A percentile compares a stretch with the other conserved stretches of the same genome.
phyloP scores from a whole-genome alignment of 495 filamentous ascomycete genomes.

The Halenospora varia region DNA sequence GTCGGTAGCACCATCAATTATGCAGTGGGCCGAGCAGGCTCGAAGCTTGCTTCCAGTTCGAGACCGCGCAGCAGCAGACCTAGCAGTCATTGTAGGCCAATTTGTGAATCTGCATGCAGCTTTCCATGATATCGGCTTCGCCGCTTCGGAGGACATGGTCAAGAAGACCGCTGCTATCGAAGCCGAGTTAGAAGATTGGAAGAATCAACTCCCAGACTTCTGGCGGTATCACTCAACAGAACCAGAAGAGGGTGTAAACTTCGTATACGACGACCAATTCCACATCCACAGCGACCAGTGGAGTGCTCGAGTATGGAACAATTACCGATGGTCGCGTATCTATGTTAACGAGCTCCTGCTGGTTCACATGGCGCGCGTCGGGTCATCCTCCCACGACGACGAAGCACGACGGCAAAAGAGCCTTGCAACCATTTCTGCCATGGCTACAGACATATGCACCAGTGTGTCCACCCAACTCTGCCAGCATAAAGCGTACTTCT shows the following conservation, averaged over 20 bases:
- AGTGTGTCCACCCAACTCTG: slow-evolving; percentile 11
- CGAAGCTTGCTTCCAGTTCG: not conserved
- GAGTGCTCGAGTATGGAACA: slow-evolving; percentile 2
- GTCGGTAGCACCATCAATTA: not conserved
- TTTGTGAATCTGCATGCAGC: slow-evolving; percentile 7
- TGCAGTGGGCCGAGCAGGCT: not conserved
- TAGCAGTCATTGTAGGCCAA: slow-evolving; percentile 1
- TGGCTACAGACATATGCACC: slow-evolving; percentile 18
- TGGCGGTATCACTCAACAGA: slow-evolving; percentile 3
- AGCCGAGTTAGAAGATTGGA: slow-evolving; percentile 13
- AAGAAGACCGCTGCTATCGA: slow-evolving; percentile 9
- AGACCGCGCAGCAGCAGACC: slow-evolving; percentile 6
- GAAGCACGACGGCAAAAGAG: slow-evolving; percentile 1
- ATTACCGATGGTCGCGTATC: slow-evolving; percentile 16
- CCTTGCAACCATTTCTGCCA: slow-evolving; percentile 5
- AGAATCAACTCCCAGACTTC: slow-evolving; percentile 6
- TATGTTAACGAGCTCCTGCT: slow-evolving; percentile 12
- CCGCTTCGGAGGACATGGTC: not conserved
- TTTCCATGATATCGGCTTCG: not conserved
- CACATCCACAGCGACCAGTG: slow-evolving; percentile 11
- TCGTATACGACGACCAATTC: slow-evolving; percentile 3
- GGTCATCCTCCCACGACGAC: not conserved
- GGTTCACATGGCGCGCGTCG: slow-evolving; percentile 3
- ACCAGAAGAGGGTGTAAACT: not conserved
- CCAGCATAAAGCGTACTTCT: not conserved